Evolutionary conservation across 2,329 filamentous ascomycete species (phyloP).

Genomic region (Blastomyces emzantsi): DNA sequence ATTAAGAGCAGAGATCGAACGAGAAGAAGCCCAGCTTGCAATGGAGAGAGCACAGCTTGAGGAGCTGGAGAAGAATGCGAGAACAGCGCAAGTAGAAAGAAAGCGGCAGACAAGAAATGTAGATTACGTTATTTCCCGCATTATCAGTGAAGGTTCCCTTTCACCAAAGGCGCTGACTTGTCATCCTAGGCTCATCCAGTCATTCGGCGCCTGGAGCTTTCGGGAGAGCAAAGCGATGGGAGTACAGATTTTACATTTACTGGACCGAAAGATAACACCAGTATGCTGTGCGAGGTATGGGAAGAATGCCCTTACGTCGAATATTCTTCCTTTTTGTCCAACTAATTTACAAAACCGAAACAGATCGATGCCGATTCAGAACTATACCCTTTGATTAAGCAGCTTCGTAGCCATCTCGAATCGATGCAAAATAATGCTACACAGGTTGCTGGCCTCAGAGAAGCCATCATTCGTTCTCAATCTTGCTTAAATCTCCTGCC

Average conservation of each 20-base stretch:
- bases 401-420: constrained; percentile 36
- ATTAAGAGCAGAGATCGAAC: constrained; percentile 34
- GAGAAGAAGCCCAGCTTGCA: constrained; percentile 35
- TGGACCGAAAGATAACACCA: constrained; percentile 20
- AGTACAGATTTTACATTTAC: constrained; percentile 24
- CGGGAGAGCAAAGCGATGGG: constrained; percentile 14
- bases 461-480: constrained; percentile 30
- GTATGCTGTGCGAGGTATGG: constrained; percentile 29
- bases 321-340: neutral
- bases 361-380: constrained; percentile 29
- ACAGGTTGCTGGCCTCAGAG: constrained; percentile 29
- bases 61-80: constrained; percentile 37
- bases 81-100: constrained; percentile 30
- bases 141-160: too few relatives aligned
- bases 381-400: constrained; percentile 29
- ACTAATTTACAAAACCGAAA: constrained; percentile 21
- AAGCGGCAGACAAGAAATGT: constrained; percentile 37
- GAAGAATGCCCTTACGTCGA: neutral
- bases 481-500: constrained; percentile 16
- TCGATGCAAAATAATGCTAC: constrained; percentile 37
- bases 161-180: constrained; percentile 7
- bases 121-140: constrained; percentile 1
- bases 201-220: constrained; percentile 29
- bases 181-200: constrained; percentile 32
- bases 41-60: constrained; percentile 34